These are phyloP conservation scores for Hordeum vulgare DNA, from an alignment of 176 grass and related monocot species.

Conservation along the genomic window DNA sequence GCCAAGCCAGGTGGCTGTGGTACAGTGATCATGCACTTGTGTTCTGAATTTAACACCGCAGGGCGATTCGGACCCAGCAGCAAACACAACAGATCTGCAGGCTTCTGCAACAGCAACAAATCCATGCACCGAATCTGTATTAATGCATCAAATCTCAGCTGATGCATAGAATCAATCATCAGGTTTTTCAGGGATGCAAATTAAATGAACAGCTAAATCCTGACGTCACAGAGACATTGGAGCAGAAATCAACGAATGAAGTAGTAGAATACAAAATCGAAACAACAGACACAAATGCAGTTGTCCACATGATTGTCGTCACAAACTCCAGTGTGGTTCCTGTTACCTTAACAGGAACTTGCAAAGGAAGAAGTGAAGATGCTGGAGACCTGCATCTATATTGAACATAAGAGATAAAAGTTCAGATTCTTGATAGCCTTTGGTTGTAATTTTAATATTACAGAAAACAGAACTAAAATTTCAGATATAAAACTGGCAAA, in stretches of 20 bases:
- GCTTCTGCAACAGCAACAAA: background rate
- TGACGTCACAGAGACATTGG: conserved; percentile 18
- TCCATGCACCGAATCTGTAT: background rate
- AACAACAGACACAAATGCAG: conserved; percentile 36
- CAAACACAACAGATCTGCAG: background rate
- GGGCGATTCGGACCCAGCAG: background rate
- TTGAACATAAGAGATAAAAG: background rate
- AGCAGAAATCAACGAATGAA: conserved; percentile 11
- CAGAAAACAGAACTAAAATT: background rate
- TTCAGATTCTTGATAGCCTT: background rate
- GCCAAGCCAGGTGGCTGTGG: no score
- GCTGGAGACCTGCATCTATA: background rate
- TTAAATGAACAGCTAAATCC: conserved; percentile 19
- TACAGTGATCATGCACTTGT: no score
- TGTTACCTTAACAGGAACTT: background rate
- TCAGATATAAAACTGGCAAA: background rate
- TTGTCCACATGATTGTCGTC: conserved; percentile 6
- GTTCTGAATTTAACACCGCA: background rate
- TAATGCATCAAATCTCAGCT: background rate
- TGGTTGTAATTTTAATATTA: background rate
- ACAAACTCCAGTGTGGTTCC: background rate
- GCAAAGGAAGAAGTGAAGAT: background rate
- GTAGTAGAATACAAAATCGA: conserved; percentile 20
- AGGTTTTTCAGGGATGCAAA: background rate
- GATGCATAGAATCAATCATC: background rate